These are phyloP conservation scores for Metarhizium guizhouense DNA, from an alignment of 2,329 filamentous ascomycete species.

Conservation along the genomic window DNA sequence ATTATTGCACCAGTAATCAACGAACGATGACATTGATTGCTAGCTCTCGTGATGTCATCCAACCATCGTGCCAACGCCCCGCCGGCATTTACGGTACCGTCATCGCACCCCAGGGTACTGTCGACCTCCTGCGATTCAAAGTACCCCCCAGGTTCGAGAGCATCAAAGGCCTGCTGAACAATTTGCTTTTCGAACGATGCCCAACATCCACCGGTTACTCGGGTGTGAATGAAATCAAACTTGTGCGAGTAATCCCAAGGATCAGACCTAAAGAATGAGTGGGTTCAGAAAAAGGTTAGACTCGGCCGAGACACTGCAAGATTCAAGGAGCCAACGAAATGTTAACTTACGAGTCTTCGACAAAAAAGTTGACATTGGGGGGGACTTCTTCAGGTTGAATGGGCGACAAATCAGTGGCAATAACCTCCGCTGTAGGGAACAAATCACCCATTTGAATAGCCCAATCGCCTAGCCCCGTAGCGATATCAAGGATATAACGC, in stretches of 20 bases:
- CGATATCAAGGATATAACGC: constrained; percentile 31
- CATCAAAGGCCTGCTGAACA: constrained; percentile 41
- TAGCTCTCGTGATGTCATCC: constrained; percentile 29
- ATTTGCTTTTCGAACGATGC: constrained; percentile 37
- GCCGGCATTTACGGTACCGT: constrained; percentile 31
- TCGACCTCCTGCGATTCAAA: constrained; percentile 44
- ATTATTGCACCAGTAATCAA: constrained; percentile 25
- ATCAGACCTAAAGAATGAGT: constrained; percentile 27
- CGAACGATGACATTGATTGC: constrained; percentile 26
- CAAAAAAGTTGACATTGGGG: constrained; percentile 63
- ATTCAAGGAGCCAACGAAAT: background rate
- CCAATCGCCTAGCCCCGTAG: constrained; percentile 46
- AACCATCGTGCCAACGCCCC: constrained; percentile 31
- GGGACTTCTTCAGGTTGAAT: constrained; percentile 59
- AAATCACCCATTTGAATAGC: constrained; percentile 57
- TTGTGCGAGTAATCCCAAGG: constrained; percentile 44
- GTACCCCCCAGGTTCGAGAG: constrained; percentile 43
- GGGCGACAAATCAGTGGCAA: constrained; percentile 58
- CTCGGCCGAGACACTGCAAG: background rate
- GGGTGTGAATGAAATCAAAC: constrained; percentile 47
- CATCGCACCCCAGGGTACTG: constrained; percentile 31
- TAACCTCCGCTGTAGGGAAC: constrained; percentile 49
- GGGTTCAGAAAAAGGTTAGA: background rate
- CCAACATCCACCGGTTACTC: constrained; percentile 41
- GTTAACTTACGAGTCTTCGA: constrained; percentile 49